These are phyloP conservation scores for Entomortierella lignicola DNA, from an alignment of 192 early-diverging fungal genomes.

Conservation along the genomic window DNA sequence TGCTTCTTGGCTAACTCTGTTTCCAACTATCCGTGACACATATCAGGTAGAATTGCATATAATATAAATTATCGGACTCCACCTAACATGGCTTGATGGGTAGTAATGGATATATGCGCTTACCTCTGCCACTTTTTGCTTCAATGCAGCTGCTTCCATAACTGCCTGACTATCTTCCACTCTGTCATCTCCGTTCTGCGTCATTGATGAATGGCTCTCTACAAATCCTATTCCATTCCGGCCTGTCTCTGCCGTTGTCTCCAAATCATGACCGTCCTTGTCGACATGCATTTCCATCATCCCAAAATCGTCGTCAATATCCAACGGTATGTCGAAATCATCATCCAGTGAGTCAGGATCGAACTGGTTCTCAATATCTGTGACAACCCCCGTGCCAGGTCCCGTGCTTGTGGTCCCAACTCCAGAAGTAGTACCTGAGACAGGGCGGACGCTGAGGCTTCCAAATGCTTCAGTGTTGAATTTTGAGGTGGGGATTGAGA, in stretches of 20 bases:
- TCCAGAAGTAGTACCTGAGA: not conserved
- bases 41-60: no score
- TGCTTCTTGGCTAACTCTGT: constrained; percentile 11
- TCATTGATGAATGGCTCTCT: not conserved
- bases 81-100: no score
- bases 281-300: constrained; percentile 3
- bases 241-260: not conserved
- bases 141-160: constrained; percentile 1
- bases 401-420: not conserved
- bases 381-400: not conserved
- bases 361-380: not conserved
- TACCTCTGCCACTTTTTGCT: constrained; percentile 29
- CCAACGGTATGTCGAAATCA: constrained; percentile 6
- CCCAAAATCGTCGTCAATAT: constrained; percentile 27
- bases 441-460: constrained; percentile 12
- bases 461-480: constrained; percentile 41
- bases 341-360: constrained; percentile 12
- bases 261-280: not conserved
- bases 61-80: no score
- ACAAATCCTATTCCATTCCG: not conserved
- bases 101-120: not conserved
- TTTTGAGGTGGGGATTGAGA: constrained; percentile 29
- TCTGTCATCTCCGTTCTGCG: not conserved
- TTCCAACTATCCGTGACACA: constrained; percentile 2
- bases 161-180: not conserved